Evolutionary conservation across 2,329 filamentous ascomycete genomes (phyloP).

Genomic region (Colletotrichum filicis): DNA sequence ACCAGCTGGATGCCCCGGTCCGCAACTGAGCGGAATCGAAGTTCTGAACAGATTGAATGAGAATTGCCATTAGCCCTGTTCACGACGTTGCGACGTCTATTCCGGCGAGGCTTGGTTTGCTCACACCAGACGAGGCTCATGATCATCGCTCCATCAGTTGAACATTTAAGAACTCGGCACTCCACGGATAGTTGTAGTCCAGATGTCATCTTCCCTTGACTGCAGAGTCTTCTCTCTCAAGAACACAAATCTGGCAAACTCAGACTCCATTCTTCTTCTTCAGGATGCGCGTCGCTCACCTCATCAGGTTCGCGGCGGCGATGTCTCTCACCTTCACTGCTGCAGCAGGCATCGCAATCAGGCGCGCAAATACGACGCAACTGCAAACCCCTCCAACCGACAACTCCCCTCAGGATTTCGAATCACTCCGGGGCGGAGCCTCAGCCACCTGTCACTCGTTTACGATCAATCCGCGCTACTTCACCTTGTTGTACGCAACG

Average conservation of each 20-base stretch:
- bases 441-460: neutral
- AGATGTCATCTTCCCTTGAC: neutral
- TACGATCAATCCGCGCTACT: neutral
- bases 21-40: too few species aligned
- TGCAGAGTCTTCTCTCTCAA: neutral
- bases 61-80: too few species aligned
- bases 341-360: neutral
- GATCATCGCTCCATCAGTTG: too few species aligned
- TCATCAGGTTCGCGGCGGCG: neutral
- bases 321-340: neutral
- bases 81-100: neutral
- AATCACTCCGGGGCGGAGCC: neutral
- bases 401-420: neutral
- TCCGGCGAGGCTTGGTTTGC: neutral
- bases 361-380: neutral
- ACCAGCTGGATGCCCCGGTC: too few species aligned
- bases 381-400: neutral
- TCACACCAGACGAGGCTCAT: neutral
- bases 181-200: too few species aligned
- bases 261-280: too few species aligned
- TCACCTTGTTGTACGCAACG: neutral
- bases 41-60: neutral
- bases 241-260: neutral
- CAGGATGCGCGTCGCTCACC: neutral
- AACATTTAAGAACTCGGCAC: neutral